These are phyloP conservation scores for Penicillium sp. DNA, from an alignment of 2,329 filamentous ascomycete genomes.

Conservation along the genomic window DNA sequence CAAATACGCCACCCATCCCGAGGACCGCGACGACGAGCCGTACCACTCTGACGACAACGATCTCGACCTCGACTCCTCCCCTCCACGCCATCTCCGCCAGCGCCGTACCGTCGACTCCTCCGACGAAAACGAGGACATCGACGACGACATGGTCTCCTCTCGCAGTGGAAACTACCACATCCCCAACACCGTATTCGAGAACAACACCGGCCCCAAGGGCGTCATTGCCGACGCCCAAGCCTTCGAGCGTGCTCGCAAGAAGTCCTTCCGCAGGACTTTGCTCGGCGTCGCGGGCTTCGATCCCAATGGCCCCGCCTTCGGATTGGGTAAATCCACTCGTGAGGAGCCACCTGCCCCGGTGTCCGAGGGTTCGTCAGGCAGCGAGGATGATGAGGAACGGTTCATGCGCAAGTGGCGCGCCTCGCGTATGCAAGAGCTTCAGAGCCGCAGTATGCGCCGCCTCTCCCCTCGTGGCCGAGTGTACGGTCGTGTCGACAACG, in stretches of 20 bases:
- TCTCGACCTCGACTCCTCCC: constrained; percentile 15
- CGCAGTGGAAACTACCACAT: constrained; percentile 42
- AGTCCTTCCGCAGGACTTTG: constrained; percentile 47
- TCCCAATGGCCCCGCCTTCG: constrained; percentile 23
- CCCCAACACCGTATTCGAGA: constrained; percentile 47
- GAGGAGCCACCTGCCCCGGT: constrained; percentile 26
- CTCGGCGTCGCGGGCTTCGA: constrained; percentile 37
- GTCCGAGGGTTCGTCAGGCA: constrained; percentile 28
- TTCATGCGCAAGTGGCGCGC: constrained; percentile 87
- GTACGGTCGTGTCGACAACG: constrained; percentile 76
- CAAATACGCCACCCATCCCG: constrained; percentile 40
- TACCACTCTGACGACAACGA: constrained; percentile 27
- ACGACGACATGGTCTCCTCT: constrained; percentile 34
- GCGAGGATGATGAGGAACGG: constrained; percentile 67
- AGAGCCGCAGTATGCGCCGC: constrained; percentile 60
- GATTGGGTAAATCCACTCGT: constrained; percentile 23
- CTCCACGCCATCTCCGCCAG: constrained; percentile 22
- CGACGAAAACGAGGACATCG: constrained; percentile 37
- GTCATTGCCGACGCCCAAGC: constrained; percentile 52
- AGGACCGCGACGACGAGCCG: constrained; percentile 37
- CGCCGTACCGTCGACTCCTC: constrained; percentile 28
- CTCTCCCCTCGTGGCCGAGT: constrained; percentile 73
- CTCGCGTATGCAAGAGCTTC: constrained; percentile 75
- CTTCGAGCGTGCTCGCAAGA: constrained; percentile 49
- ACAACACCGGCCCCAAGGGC: constrained; percentile 52